A percentile compares a stretch with the other conserved stretches of the same genome.
These are phyloP conservation scores for Annulohypoxylon nitens DNA, from an alignment of 495 filamentous ascomycete genomes.

Conservation along the genomic window DNA sequence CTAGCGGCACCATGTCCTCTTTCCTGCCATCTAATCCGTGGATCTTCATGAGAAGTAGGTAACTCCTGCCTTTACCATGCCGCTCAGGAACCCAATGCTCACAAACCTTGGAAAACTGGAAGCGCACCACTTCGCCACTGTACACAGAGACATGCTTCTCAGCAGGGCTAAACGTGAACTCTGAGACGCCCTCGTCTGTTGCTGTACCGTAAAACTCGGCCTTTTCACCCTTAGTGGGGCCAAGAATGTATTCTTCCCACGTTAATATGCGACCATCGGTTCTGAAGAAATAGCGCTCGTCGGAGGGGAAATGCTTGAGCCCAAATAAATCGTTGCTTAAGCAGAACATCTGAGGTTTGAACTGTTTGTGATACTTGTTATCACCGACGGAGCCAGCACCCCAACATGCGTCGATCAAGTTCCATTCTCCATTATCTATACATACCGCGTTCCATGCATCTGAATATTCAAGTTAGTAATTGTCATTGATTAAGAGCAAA, in stretches of 20 bases:
- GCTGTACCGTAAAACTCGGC: constrained; percentile 65
- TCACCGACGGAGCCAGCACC: constrained; percentile 77
- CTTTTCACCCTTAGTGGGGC: constrained; percentile 60
- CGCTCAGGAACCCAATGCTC: constrained; percentile 79
- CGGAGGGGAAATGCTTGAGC: constrained; percentile 77
- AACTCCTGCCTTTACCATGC: constrained; percentile 72
- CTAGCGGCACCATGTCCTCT: constrained; percentile 73
- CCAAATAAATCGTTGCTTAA: constrained; percentile 87
- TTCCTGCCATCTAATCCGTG: constrained; percentile 75
- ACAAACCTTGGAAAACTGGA: constrained; percentile 81
- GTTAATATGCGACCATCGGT: constrained; percentile 60
- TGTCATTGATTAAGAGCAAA: neutral
- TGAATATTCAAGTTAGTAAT: constrained; percentile 45
- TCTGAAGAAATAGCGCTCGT: constrained; percentile 77
- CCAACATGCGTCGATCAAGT: constrained; percentile 93
- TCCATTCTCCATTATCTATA: constrained; percentile 89
- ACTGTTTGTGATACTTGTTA: constrained; percentile 72
- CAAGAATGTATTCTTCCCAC: constrained; percentile 85
- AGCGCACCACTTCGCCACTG: constrained; percentile 67
- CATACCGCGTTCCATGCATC: constrained; percentile 94
- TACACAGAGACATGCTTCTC: constrained; percentile 68
- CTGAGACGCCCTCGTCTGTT: constrained; percentile 72
- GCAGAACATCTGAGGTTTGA: constrained; percentile 79
- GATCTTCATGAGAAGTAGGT: constrained; percentile 74
- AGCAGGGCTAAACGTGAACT: constrained; percentile 70